These are phyloP conservation scores for Tulasnella sp. DNA, from an alignment of 768 basidiomycete genomes.

Conservation along the genomic window DNA sequence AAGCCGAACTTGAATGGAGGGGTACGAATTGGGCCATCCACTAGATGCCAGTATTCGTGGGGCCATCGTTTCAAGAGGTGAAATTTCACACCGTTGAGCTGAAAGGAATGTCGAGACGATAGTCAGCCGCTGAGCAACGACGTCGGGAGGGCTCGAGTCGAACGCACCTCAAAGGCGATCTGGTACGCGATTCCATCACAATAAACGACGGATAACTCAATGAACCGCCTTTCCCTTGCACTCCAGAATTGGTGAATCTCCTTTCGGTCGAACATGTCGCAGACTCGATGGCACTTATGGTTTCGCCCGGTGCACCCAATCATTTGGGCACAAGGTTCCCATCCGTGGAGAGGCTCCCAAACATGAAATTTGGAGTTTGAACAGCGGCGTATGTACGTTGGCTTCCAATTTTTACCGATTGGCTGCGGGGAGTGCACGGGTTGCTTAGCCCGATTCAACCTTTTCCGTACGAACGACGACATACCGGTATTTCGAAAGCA, in stretches of 20 bases:
- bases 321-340: neutral
- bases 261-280: slow-evolving; percentile 3
- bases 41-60: neutral
- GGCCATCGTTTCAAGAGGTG: neutral
- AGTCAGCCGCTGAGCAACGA: neutral
- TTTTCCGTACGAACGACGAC: neutral
- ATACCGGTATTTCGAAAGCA: neutral
- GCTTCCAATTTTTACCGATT: neutral
- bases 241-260: neutral
- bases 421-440: neutral
- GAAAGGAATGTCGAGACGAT: neutral
- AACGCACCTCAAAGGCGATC: neutral
- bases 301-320: neutral
- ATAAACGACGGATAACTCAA: neutral
- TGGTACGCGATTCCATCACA: slow-evolving; percentile 6
- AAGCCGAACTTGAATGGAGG: neutral
- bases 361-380: neutral
- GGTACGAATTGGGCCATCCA: neutral
- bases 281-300: neutral
- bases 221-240: neutral
- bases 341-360: neutral
- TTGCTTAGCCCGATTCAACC: neutral
- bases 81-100: neutral
- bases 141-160: neutral
- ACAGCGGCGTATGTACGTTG: neutral